Evolutionary conservation across 306 rosid genomes (phyloP), one percentile per base, ranked within the genome.

Genomic region (Castanea mollissima): DNA sequence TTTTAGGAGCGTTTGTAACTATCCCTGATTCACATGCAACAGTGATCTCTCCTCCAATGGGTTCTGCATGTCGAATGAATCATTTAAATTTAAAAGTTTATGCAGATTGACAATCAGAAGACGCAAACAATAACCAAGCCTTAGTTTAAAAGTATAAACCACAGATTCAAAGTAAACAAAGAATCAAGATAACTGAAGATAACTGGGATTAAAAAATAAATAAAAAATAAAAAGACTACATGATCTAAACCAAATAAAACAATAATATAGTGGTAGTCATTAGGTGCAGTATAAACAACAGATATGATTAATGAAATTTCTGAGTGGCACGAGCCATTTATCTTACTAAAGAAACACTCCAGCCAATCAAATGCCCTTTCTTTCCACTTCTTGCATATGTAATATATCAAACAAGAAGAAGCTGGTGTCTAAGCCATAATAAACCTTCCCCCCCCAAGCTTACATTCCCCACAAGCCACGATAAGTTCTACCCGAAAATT

Each of bases 31-130:
- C 97, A 59, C 81, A 83, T 21, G 83, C 88, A 82, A 94, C 87
- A 69, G 88, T 86, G 74, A 94, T 88, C 79, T 94, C 98, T 76
- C 98, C 98, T 82, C 97, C 97, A 77, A 92, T 85, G 56, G 98
- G 97, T 83, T 92, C 97, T 94, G 88, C 59, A 69, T 67, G 81
- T 56, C 44, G 41, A 81, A 74, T 59, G 15, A 69, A 80, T 79
- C 69, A 75, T 55, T 82, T 20, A 80, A 60, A 78, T 78, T 69
- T n/a, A 29, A 41, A 85, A 62, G 58, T 16, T 13, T 15, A 55
- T 41, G 71, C 27, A 54, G 76, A 60, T 41, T 55, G 59, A 21
- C 46, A 21, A 21, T 41, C 70, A 79, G 55, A 49, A 70, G 68
- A 41, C 19, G 9, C n/a, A 63, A 13, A 63, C 27, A 25, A 38